Evolutionary conservation across 225 moss, liverwort and hornwort genomes (phyloP).

Genomic region (Lunularia cruciata): DNA sequence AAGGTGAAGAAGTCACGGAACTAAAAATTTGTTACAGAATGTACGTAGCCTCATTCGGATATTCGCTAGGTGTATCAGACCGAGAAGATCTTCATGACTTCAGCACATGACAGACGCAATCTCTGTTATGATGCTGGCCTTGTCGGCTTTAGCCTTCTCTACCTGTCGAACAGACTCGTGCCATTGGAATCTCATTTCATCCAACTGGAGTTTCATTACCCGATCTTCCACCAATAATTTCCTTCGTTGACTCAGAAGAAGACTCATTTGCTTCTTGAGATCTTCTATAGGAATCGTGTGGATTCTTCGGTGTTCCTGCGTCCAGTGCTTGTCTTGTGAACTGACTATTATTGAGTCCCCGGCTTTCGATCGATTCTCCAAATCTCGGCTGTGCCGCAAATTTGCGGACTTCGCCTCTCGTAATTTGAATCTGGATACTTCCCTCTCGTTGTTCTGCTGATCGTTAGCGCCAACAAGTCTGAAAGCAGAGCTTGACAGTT

Average conservation of each 20-base stretch:
- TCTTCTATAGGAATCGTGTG: slow-evolving; percentile 4
- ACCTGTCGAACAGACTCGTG: slow-evolving; percentile 13
- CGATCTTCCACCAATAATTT: slow-evolving; percentile 17
- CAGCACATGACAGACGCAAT: slow-evolving; percentile 4
- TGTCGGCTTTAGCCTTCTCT: slow-evolving; percentile 18
- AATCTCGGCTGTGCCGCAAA: neutral
- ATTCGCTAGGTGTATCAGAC: no score
- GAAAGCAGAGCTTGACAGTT: slow-evolving; percentile 4
- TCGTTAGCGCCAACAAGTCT: slow-evolving; percentile 1
- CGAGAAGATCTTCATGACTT: no score
- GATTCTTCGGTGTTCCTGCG: neutral
- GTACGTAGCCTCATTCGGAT: no score
- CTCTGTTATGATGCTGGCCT: slow-evolving; percentile 2
- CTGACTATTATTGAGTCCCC: neutral
- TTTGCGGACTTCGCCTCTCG: neutral
- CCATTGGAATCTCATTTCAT: slow-evolving; percentile 15
- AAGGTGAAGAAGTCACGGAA: no score
- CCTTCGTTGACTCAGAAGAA: slow-evolving; percentile 9
- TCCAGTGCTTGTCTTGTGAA: neutral
- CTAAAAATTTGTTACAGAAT: slow-evolving; percentile 11
- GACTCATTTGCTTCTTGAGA: slow-evolving; percentile 1
- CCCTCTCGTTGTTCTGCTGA: slow-evolving; percentile 11
- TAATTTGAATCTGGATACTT: neutral
- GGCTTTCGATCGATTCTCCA: neutral
- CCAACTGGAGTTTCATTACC: neutral